These are phyloP conservation scores for Alternaria novae-zelandiae DNA, from an alignment of 2,329 filamentous ascomycete genomes.

Conservation along the genomic window DNA sequence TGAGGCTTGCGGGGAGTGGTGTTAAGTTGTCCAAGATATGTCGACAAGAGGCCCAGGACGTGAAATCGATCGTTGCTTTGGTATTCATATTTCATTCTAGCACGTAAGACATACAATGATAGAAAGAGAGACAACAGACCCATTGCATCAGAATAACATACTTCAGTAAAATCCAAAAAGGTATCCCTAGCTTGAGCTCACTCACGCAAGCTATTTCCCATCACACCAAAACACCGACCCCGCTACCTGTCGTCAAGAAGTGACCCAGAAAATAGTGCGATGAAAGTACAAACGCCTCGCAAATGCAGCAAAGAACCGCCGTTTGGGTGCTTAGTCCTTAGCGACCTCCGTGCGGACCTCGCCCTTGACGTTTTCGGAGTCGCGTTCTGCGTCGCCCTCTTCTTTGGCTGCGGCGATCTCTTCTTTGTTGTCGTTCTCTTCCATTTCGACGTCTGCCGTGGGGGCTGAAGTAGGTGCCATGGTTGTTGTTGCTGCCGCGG, in stretches of 20 bases:
- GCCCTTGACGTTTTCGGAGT: slow-evolving; percentile 40
- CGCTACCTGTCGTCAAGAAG: slow-evolving; percentile 6
- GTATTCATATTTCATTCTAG: not conserved
- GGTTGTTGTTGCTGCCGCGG: slow-evolving; percentile 18
- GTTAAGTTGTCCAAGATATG: not conserved
- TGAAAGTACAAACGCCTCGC: slow-evolving; percentile 18
- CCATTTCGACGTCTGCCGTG: slow-evolving; percentile 43
- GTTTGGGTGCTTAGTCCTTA: slow-evolving; percentile 23
- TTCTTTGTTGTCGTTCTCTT: slow-evolving; percentile 26
- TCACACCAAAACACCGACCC: slow-evolving; percentile 24
- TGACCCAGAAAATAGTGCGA: slow-evolving; percentile 4
- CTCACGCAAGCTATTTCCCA: slow-evolving; percentile 9
- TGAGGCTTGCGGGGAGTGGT: not conserved
- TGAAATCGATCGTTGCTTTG: not conserved
- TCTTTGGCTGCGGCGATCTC: slow-evolving; percentile 29
- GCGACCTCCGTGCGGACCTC: slow-evolving; percentile 38
- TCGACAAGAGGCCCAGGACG: not conserved
- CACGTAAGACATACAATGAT: not conserved
- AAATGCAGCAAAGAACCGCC: slow-evolving; percentile 6
- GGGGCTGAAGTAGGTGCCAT: slow-evolving; percentile 24
- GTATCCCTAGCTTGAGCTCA: slow-evolving; percentile 17
- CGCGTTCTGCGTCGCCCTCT: slow-evolving; percentile 35
- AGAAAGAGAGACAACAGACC: not conserved
- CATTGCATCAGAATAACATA: not conserved
- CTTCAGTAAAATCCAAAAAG: slow-evolving; percentile 13